Base-by-base conservation (phyloP, 2,329 filamentous ascomycete species). In the Trichoderma oligosporum region DNA sequence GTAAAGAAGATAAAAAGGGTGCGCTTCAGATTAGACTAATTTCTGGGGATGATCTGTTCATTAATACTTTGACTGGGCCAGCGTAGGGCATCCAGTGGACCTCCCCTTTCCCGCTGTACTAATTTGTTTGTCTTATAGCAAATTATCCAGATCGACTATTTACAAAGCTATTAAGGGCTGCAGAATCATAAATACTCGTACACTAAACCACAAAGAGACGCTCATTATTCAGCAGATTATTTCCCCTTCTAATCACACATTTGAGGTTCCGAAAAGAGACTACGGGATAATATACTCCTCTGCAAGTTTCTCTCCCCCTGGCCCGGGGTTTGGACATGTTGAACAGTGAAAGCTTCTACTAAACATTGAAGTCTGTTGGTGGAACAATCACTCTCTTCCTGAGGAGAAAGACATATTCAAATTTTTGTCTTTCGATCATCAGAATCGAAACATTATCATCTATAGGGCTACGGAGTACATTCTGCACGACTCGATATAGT, bases 41-140 rank as follows among this genome's bases (percentile, higher is more conserved):
- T 11, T 7, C 47, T 29, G 36, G 35, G n/a, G 36, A 41, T 16
- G 31, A 27, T 16, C 11, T 44, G 22, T 41, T 39, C 35, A 41
- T 51, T 51, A 51, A 51, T 51, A 41, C 36, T 24, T 39, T 22
- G 31, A 39, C 31, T 51, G 36, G 47, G 47, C 47, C 47, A 22
- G n/a, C 27, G n/a, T 41, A 14, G 33, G 35, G 35, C 6, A 16
- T 22, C 18, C 27, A 20, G 47, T 51, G 47, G 47, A 51, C 35
- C 47, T 29, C 24, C 47, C 47, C 47, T 31, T 39, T 51, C 39
- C 24, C 24, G 47, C 6, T 41, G 45, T 20, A 8, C 16, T 41
- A 4, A 39, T 24, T 31, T 24, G 22, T 8, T n/a, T 12, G 12
- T 16, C 24, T 39, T 24, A 41, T 29, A 22, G 39, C 47, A 51